Evolutionary conservation across 257 asterid genomes (phyloP).

Genomic region (Avicennia marina): DNA sequence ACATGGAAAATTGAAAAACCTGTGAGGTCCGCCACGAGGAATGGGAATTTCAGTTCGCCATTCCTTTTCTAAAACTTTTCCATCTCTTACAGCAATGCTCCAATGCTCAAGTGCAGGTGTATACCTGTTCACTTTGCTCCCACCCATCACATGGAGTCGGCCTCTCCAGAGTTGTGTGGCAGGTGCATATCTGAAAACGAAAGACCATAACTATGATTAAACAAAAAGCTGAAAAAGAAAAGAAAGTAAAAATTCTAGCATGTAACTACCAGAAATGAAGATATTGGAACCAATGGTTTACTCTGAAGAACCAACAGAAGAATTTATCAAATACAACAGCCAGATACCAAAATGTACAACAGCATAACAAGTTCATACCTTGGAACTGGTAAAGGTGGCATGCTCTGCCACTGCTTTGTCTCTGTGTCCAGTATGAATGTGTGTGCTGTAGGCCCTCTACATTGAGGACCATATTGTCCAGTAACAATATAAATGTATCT

Average conservation of each 20-base stretch:
- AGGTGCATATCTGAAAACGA: slow-evolving; percentile 72
- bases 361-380: slow-evolving; percentile 38
- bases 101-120: slow-evolving; percentile 78
- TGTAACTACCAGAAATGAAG: neutral
- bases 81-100: slow-evolving; percentile 86
- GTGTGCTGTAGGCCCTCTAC: slow-evolving; percentile 87
- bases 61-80: slow-evolving; percentile 72
- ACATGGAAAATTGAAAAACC: slow-evolving; percentile 37
- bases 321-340: neutral
- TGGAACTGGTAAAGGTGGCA: slow-evolving; percentile 81
- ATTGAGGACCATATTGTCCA: slow-evolving; percentile 95
- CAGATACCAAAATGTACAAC: slow-evolving; percentile 10
- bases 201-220: neutral
- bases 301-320: slow-evolving; percentile 5
- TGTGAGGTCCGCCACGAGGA: slow-evolving; percentile 98
- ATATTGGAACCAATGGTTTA: neutral
- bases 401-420: slow-evolving; percentile 64
- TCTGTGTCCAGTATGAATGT: slow-evolving; percentile 73
- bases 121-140: slow-evolving; percentile 85
- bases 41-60: slow-evolving; percentile 79
- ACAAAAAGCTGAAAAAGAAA: neutral
- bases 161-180: slow-evolving; percentile 97
- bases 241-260: neutral
- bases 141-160: slow-evolving; percentile 95
- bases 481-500: slow-evolving; percentile 80